These are phyloP conservation scores for Nitzschia inconspicua DNA, from an alignment of 108 stramenopile genomes.

Conservation along the genomic window DNA sequence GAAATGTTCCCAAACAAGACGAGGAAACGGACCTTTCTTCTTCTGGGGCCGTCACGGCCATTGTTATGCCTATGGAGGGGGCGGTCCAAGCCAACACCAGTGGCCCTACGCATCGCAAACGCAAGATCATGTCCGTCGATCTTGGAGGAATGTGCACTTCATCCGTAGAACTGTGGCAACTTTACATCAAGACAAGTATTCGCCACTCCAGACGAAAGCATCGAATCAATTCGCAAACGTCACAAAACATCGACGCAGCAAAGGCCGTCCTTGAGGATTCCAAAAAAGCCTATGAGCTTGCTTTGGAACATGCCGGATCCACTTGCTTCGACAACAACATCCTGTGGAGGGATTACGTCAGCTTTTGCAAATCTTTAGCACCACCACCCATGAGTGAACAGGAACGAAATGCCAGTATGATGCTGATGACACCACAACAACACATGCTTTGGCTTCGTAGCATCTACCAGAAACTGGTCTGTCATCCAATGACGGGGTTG, in stretches of 20 bases:
- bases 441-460: slow-evolving; percentile 64
- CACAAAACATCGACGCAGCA: slow-evolving; percentile 2
- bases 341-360: slow-evolving; percentile 70
- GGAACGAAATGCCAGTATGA: slow-evolving; percentile 18
- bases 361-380: slow-evolving; percentile 59
- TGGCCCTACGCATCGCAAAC: slow-evolving; percentile 10
- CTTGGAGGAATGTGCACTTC: slow-evolving; percentile 57
- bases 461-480: slow-evolving; percentile 73
- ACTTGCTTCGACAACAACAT: slow-evolving; percentile 59
- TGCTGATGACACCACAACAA: slow-evolving; percentile 44
- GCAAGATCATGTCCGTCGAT: slow-evolving; percentile 29
- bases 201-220: slow-evolving; percentile 53
- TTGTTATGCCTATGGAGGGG: too few relatives aligned
- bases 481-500: slow-evolving; percentile 80
- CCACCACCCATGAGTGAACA: slow-evolving; percentile 30
- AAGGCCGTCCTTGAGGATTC: slow-evolving; percentile 39
- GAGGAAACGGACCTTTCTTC: too few relatives aligned
- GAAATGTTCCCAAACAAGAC: slow-evolving; percentile 3
- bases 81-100: slow-evolving; percentile 7
- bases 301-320: slow-evolving; percentile 57
- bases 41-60: too few relatives aligned
- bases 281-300: slow-evolving; percentile 66
- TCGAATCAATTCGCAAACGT: not conserved
- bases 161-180: slow-evolving; percentile 69
- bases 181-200: slow-evolving; percentile 54